phyloP scores from a whole-genome alignment of 805 yeast species.

The Candida glaebosa region DNA sequence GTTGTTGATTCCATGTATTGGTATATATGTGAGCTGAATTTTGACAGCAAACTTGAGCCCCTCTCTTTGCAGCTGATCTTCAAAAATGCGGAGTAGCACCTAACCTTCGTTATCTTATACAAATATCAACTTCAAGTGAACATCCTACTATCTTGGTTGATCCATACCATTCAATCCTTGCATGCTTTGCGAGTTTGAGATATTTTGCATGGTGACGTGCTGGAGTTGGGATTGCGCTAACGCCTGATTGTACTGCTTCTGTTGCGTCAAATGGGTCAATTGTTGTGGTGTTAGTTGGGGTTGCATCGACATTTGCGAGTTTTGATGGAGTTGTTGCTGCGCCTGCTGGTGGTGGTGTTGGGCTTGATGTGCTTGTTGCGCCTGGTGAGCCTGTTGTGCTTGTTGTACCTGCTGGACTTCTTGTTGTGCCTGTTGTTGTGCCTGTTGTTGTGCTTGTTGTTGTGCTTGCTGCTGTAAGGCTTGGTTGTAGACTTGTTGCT shows the following conservation, averaged over 20 bases:
- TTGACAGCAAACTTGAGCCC: too few species aligned
- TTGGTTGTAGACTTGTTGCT: conserved; percentile 5
- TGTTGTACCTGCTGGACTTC: too few species aligned
- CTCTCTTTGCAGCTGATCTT: too few species aligned
- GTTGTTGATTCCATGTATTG: too few species aligned
- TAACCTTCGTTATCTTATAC: too few species aligned
- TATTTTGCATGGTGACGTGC: not conserved
- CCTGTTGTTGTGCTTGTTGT: conserved; percentile 12
- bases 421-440: conserved; percentile 9
- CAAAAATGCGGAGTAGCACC: too few species aligned
- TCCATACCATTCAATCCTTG: conserved; percentile 2
- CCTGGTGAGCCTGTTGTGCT: not conserved
- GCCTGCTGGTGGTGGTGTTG: conserved; percentile 2
- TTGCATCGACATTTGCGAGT: conserved; percentile 1
- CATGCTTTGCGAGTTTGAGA: not conserved
- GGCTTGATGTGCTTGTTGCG: not conserved
- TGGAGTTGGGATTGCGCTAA: not conserved
- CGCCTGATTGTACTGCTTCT: not conserved
- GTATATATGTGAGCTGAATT: too few species aligned
- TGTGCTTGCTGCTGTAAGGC: conserved; percentile 6
- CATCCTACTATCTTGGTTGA: not conserved
- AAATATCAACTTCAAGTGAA: too few species aligned
- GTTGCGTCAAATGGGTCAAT: not conserved
- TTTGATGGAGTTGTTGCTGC: conserved; percentile 1
- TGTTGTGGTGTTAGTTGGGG: not conserved